phyloP scores from a whole-genome alignment of 768 basidiomycete genomes.

The Suillus discolor region DNA sequence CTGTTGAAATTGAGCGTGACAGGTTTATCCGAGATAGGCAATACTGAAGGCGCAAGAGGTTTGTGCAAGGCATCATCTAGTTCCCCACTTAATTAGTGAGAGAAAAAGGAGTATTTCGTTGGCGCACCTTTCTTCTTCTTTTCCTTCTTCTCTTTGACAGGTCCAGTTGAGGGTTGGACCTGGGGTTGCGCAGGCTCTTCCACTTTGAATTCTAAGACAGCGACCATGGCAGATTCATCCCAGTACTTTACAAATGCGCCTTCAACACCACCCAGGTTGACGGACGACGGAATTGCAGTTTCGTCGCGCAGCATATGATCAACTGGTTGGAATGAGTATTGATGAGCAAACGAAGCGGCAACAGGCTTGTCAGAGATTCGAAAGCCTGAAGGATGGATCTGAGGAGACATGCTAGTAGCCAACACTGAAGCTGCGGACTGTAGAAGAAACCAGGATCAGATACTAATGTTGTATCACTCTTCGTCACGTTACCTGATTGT shows the following conservation, averaged over 20 bases:
- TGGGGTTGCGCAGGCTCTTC: constrained; percentile 52
- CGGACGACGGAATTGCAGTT: constrained; percentile 68
- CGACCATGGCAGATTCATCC: constrained; percentile 83
- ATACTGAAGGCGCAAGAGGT: constrained; percentile 58
- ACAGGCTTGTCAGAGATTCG: constrained; percentile 87
- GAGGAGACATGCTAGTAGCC: constrained; percentile 83
- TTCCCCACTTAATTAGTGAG: constrained; percentile 15
- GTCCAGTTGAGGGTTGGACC: constrained; percentile 38
- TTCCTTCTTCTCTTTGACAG: constrained; percentile 62
- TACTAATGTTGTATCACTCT: background rate
- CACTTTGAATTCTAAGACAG: constrained; percentile 78
- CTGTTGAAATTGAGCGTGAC: constrained; percentile 78
- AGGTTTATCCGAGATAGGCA: constrained; percentile 80
- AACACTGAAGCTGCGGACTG: constrained; percentile 85
- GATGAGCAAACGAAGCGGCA: constrained; percentile 91
- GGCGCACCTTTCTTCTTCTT: constrained; percentile 60
- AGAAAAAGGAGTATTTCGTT: background rate
- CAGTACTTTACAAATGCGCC: constrained; percentile 85
- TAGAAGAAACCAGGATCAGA: constrained; percentile 16
- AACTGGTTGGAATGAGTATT: constrained; percentile 85
- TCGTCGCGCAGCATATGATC: constrained; percentile 79
- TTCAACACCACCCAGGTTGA: constrained; percentile 70
- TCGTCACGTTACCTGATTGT: constrained; percentile 61
- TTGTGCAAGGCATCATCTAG: constrained; percentile 38
- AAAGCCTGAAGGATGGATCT: constrained; percentile 91